Evolutionary conservation across 345 rosid genomes (phyloP).

Genomic region (Fremontodendron californicum): DNA sequence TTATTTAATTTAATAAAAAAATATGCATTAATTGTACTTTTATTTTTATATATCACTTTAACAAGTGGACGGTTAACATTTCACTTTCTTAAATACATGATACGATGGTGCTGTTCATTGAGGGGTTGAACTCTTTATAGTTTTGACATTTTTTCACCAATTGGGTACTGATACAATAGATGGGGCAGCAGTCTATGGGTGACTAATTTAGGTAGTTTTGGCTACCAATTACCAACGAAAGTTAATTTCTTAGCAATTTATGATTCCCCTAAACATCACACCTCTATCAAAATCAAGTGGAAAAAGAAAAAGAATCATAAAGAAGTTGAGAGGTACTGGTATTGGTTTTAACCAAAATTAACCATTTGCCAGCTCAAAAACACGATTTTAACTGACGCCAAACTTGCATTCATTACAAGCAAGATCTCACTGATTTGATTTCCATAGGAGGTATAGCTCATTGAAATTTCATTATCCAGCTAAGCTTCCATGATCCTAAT

Average conservation of each 20-base stretch:
- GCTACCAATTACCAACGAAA: too few species aligned
- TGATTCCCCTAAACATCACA: neutral
- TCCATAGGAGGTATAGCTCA: neutral
- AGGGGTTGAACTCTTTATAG: too few species aligned
- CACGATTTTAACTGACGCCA: neutral
- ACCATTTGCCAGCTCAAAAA: slow-evolving; percentile 4
- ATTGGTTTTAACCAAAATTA: too few species aligned
- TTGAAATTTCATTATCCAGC: neutral
- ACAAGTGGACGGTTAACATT: too few species aligned
- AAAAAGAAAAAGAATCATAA: too few species aligned
- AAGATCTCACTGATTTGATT: neutral
- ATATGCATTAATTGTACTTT: too few species aligned
- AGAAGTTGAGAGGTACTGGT: neutral
- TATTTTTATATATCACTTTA: too few species aligned
- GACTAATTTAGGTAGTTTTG: neutral
- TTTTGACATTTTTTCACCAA: too few species aligned
- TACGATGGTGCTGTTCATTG: too few species aligned
- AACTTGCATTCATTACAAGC: neutral
- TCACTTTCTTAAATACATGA: too few species aligned
- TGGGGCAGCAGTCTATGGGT: neutral
- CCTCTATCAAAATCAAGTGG: neutral
- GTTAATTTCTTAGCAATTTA: neutral
- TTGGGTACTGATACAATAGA: neutral
- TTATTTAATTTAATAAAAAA: too few species aligned
- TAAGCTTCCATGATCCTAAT: neutral